These are phyloP conservation scores for Avena eriantha DNA, from an alignment of 176 grass and related monocot genomes.

Conservation along the genomic window DNA sequence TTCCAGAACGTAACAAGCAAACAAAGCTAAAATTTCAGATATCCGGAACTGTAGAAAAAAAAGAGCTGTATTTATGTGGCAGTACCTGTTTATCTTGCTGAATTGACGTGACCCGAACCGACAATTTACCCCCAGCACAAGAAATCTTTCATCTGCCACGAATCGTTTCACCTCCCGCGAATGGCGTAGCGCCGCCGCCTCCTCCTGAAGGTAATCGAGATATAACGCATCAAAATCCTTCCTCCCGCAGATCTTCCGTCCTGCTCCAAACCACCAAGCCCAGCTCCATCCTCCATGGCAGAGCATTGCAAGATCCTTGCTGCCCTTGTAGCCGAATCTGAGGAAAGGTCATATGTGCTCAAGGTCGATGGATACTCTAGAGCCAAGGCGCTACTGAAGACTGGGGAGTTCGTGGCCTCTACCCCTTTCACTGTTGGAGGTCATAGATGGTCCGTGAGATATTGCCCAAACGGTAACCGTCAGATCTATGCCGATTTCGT, in stretches of 20 bases:
- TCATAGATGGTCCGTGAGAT: neutral
- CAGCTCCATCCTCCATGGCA: neutral
- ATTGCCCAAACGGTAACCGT: neutral
- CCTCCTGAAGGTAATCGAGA: neutral
- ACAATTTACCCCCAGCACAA: too few species aligned
- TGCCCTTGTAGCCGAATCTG: neutral
- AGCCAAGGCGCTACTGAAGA: neutral
- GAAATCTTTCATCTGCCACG: too few species aligned
- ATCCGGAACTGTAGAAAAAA: too few species aligned
- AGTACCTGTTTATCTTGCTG: too few species aligned
- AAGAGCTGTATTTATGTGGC: too few species aligned
- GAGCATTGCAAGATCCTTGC: neutral
- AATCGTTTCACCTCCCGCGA: too few species aligned
- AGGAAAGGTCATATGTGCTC: neutral
- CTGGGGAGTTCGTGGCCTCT: neutral
- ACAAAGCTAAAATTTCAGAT: too few species aligned
- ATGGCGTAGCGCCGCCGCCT: too few species aligned
- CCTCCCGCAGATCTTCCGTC: neutral
- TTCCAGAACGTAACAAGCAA: too few species aligned
- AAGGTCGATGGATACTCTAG: neutral
- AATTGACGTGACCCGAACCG: too few species aligned
- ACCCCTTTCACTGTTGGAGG: conserved; percentile 17
- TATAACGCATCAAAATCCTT: neutral
- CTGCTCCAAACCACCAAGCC: neutral
- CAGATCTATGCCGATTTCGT: neutral